Evolutionary conservation across 208 protist species (phyloP).

Genomic region (Trypanosoma platydactyli): DNA sequence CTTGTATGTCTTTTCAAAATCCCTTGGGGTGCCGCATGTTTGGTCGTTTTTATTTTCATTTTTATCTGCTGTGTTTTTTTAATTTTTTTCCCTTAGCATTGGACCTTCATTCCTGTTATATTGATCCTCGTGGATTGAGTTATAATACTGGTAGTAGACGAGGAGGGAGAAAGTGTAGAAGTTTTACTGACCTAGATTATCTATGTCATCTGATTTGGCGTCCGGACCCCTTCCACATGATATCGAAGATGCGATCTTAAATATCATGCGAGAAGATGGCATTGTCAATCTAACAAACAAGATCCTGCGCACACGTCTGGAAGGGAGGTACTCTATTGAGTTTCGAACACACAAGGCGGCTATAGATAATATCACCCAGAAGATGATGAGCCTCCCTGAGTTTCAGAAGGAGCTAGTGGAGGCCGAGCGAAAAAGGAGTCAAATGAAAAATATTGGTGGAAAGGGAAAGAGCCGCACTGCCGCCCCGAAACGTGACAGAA

Average conservation of each 20-base stretch:
- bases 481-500: conserved; percentile 36
- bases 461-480: conserved; percentile 43
- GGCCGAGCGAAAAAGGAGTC: conserved; percentile 46
- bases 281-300: conserved; percentile 57
- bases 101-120: neutral
- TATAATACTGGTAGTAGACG: neutral
- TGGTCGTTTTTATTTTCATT: neutral
- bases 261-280: conserved; percentile 71
- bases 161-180: neutral
- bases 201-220: conserved; percentile 32
- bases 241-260: conserved; percentile 55
- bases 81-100: neutral
- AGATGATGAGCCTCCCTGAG: conserved; percentile 57
- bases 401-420: conserved; percentile 71
- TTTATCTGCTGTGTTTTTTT: neutral
- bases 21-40: too few species aligned
- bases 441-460: conserved; percentile 31
- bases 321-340: conserved; percentile 77
- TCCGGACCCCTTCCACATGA: conserved; percentile 62
- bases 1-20: neutral
- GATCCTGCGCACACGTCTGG: conserved; percentile 52
- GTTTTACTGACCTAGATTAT: neutral
- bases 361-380: conserved; percentile 40
- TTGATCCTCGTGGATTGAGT: neutral
- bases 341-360: conserved; percentile 45